Base-by-base conservation (phyloP, 176 grass and related monocot species). In the Avena insularis region DNA sequence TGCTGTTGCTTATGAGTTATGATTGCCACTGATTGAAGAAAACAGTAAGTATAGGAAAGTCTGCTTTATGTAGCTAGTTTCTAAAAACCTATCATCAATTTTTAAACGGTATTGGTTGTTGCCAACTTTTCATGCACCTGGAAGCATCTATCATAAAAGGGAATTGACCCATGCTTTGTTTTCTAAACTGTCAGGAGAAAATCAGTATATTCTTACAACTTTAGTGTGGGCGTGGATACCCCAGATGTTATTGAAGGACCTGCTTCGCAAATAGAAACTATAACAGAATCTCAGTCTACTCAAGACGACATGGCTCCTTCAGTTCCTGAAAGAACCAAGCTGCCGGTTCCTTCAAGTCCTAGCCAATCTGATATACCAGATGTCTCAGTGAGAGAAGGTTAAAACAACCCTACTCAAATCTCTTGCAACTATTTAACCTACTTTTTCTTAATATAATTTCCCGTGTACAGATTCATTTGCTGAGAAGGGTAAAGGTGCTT, bases 381-480 rank as follows among this genome's bases (percentile, higher is more conserved):
- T 86, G 80, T 17, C 50, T 81, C 81, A 31, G 78, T 38, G 38
- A 77, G 35, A 92, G 17, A 91, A 89, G 93, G 93, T 95, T 85
- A 79, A 51, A 51, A 16, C 55, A 78, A 12, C 11, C 43, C 54
- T 61, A 29, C 33, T 85, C 47, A 78, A 58, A 54, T 53, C 8
- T 73, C 12, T 49, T 82, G 54, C 79, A 40, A 58, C 47, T 73
- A 57, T 72, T 62, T 4, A 82, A 61, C n/a, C 71, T 78, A 56
- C 33, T 53, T 87, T 84, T 49, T 4, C 45, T 71, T 88, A 43
- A 74, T 27, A 38, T 78, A 36, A 57, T 82, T 82, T 78, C n/a
- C 57, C 36, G 71, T 79, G 13, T 70, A 80, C 84, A 92, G 91
- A 57, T 75, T 89, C 83, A 57, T 83, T 79, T 19, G 20, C 21